Conservation (phyloP, 768 basidiomycete genomes). For the Lepiota subincarnata region DNA sequence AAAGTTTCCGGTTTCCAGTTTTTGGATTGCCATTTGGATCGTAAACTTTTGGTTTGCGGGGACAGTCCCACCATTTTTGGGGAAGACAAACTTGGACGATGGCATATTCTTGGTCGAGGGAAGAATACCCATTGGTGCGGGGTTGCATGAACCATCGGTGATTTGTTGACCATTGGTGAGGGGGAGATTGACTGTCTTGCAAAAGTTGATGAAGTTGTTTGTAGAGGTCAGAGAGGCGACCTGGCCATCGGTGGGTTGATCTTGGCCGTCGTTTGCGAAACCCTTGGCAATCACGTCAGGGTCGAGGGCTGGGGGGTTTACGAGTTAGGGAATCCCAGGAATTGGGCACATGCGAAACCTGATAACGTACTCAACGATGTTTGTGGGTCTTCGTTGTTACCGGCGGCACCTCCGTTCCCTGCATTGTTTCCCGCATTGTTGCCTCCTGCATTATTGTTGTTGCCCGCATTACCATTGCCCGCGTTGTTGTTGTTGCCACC, state of each 20-base stretch:
- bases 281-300: slow-evolving; percentile 39
- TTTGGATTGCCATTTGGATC: slow-evolving; percentile 42
- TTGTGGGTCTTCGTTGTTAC: slow-evolving; percentile 29
- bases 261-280: slow-evolving; percentile 50
- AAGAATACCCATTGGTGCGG: slow-evolving; percentile 56
- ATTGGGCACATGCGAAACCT: too few species aligned
- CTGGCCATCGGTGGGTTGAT: slow-evolving; percentile 36
- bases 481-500: slow-evolving; percentile 1
- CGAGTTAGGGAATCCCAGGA: background rate
- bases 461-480: too few species aligned
- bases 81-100: slow-evolving; percentile 43
- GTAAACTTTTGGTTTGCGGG: slow-evolving; percentile 46
- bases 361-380: slow-evolving; percentile 28
- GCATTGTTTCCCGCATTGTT: too few species aligned
- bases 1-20: slow-evolving; percentile 50
- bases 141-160: slow-evolving; percentile 54
- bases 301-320: slow-evolving; percentile 37
- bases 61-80: slow-evolving; percentile 42
- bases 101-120: slow-evolving; percentile 45
- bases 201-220: slow-evolving; percentile 68
- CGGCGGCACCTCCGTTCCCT: slow-evolving; percentile 3
- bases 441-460: too few species aligned
- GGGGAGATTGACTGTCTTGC: slow-evolving; percentile 41
- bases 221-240: slow-evolving; percentile 51
- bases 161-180: slow-evolving; percentile 56